Conservation (phyloP, 2,329 filamentous ascomycete genomes). For the Furcasterigmium furcatum region DNA sequence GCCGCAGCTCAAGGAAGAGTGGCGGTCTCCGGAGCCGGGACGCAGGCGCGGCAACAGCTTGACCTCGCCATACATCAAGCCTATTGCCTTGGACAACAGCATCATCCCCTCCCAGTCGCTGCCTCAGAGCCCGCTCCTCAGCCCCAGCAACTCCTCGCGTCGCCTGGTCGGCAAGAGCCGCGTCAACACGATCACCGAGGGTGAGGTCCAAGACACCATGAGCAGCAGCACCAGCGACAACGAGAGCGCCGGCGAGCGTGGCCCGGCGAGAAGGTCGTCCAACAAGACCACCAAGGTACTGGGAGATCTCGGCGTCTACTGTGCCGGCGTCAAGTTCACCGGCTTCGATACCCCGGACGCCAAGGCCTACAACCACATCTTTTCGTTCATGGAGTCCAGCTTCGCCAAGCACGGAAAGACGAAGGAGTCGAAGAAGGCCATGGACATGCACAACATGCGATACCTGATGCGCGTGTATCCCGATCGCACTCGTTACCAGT, state of each 20-base stretch:
- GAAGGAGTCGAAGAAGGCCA: conserved; percentile 69
- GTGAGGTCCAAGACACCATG: conserved; percentile 49
- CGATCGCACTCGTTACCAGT: conserved; percentile 74
- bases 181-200: conserved; percentile 56
- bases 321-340: conserved; percentile 73
- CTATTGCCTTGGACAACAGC: conserved; percentile 56
- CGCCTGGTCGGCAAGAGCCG: conserved; percentile 46
- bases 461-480: conserved; percentile 95
- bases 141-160: conserved; percentile 47
- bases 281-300: conserved; percentile 86
- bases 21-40: conserved; percentile 29
- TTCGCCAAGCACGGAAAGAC: conserved; percentile 80
- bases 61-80: conserved; percentile 71
- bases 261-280: conserved; percentile 54
- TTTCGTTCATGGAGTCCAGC: conserved; percentile 87
- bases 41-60: conserved; percentile 66
- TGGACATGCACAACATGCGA: conserved; percentile 87
- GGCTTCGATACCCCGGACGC: conserved; percentile 77
- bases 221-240: conserved; percentile 75
- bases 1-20: conserved; percentile 38
- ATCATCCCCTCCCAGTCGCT: conserved; percentile 48
- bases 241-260: conserved; percentile 63
- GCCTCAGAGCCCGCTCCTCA: conserved; percentile 51
- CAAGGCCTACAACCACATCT: conserved; percentile 88
- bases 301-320: conserved; percentile 80